phyloP scores from a whole-genome alignment of 2,329 filamentous ascomycete genomes.

The Neofusicoccum laricinum region DNA sequence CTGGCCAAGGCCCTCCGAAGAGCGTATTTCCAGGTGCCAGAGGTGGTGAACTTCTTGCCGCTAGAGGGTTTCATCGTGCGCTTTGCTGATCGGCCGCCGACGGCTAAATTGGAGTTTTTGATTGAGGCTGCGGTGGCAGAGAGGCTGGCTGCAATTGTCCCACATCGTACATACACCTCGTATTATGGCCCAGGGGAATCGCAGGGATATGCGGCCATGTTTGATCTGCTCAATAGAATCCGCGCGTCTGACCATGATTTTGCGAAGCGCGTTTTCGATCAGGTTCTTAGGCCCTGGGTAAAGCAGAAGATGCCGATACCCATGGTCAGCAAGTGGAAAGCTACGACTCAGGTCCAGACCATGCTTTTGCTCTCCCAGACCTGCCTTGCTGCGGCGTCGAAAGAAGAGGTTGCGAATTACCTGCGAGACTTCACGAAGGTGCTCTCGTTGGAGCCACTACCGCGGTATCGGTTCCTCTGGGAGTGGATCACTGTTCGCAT shows the following conservation, averaged over 20 bases:
- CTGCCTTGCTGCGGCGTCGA: constrained; percentile 24
- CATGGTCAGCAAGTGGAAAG: constrained; percentile 48
- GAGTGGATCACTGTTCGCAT: constrained; percentile 49
- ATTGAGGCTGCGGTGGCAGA: constrained; percentile 43
- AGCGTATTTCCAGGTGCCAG: constrained; percentile 27
- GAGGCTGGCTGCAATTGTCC: constrained; percentile 28
- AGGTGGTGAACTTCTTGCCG: constrained; percentile 30
- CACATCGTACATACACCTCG: constrained; percentile 35
- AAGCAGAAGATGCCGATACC: constrained; percentile 42
- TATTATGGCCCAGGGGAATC: constrained; percentile 46
- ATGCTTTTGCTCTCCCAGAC: constrained; percentile 44
- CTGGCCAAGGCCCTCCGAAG: constrained; percentile 30
- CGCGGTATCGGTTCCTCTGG: constrained; percentile 45
- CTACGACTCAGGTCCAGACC: constrained; percentile 46
- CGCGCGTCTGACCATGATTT: constrained; percentile 25
- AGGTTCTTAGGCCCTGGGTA: constrained; percentile 43
- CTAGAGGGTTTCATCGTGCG: constrained; percentile 40
- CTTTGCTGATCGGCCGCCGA: constrained; percentile 41
- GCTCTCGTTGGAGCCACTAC: constrained; percentile 46
- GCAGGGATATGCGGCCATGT: constrained; percentile 43
- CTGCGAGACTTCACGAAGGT: constrained; percentile 39
- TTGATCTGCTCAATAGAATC: constrained; percentile 44
- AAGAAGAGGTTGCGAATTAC: constrained; percentile 28
- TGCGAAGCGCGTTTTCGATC: constrained; percentile 30
- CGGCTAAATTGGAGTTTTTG: constrained; percentile 42